Base-by-base conservation (phyloP, 805 yeast species). In the Saturnispora hagleri region DNA sequence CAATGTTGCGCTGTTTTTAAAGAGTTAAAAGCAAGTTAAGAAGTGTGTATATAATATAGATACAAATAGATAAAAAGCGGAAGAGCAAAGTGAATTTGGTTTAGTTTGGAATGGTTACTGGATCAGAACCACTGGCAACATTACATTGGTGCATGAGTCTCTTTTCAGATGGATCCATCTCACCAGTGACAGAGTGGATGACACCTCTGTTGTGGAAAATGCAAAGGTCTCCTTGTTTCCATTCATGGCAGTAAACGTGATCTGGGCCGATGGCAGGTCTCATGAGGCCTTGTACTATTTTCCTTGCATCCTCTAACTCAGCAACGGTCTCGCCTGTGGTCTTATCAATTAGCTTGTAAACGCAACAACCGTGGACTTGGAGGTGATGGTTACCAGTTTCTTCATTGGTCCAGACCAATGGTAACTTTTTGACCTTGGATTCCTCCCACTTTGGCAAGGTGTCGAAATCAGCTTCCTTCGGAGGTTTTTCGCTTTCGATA, bases 81-180 rank as follows among this genome's bases (percentile, higher is more conserved):
- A 24, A 36, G 17, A 18, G 31, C 22, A n/a, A 26, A 34, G 2
- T 4, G 48, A 43, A 3, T 26, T 35, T 12, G 95, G 95, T 62
- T 85, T 91, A n/a, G 62, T 18, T 17, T 18, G 15, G 28, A 26
- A 43, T 10, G 3, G 52, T 50, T 4, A 36, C 36, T n/a, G 96
- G 95, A 62, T 85, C 91, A 15, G 63, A 57, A 8, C 89, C 90
- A 62, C 88, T 79, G 20, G 96, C 95, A 65, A 89, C 86, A 70
- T 89, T 89, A 70, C 96, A 89, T 71, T 89, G 96, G 64, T 89
- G 96, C 95, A 89, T 88, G 63, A 89, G 73, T 67, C 96, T 79
- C 61, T 79, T 80, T 63, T 88, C 93, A 46, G 84, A 87, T 18
- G 76, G 76, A 18, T 78, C 82, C 69, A 89, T 84, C 68, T 88